Evolutionary conservation across 805 yeast genomes (phyloP).

Genomic region (Clavispora phyllophila): DNA sequence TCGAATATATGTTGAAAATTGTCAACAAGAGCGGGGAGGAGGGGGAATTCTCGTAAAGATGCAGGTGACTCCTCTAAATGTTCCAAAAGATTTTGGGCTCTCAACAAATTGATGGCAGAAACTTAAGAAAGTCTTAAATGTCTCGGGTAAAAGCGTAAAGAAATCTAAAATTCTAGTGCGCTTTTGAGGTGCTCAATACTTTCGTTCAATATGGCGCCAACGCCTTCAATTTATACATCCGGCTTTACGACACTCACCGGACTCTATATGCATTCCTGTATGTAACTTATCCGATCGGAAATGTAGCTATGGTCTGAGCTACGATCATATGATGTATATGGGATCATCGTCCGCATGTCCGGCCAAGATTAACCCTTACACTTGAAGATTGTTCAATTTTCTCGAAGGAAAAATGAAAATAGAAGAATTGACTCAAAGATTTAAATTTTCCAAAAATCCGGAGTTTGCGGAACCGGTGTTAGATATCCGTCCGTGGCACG

Average conservation of each 20-base stretch:
- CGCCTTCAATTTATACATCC: background rate
- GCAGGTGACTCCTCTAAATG: slow-evolving; percentile 2
- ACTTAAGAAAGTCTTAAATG: background rate
- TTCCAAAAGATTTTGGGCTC: slow-evolving; percentile 2
- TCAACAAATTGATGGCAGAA: background rate
- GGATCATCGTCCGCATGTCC: too few relatives aligned
- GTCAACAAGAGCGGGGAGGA: background rate
- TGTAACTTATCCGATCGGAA: background rate
- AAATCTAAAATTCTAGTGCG: background rate
- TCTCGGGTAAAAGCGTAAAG: background rate
- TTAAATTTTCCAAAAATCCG: background rate
- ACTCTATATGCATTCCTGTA: background rate
- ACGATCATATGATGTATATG: background rate
- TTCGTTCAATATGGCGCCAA: background rate
- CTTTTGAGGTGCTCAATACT: background rate
- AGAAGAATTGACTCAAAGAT: background rate
- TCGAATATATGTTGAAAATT: background rate
- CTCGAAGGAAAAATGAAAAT: background rate
- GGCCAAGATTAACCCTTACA: too few relatives aligned
- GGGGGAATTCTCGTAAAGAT: slow-evolving; percentile 1
- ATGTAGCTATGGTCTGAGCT: background rate
- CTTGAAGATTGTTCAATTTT: too few relatives aligned
- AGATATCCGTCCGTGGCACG: background rate
- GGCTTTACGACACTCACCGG: background rate
- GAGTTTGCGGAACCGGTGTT: background rate